Percentiles rank a stretch among this genome's conserved stretches.
Conservation (phyloP, 768 basidiomycete species). For the Calocybe gangraenosa region DNA sequence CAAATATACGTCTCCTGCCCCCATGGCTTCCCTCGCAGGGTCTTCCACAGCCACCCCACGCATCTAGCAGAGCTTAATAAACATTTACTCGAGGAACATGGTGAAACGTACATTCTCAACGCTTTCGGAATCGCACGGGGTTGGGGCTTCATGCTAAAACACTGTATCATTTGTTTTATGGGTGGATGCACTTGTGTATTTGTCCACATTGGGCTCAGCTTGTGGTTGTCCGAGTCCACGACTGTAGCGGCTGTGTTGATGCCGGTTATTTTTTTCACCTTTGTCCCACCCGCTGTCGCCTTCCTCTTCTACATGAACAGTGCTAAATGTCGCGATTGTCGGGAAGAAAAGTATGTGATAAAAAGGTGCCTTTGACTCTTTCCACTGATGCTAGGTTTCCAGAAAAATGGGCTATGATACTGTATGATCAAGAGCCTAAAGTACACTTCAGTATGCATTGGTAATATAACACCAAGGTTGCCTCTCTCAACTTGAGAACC, state of each 20-base stretch:
- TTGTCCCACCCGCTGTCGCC: conserved; percentile 13
- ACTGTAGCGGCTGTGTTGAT: conserved; percentile 15
- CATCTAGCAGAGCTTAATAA: conserved; percentile 14
- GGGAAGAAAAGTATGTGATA: conserved; percentile 10
- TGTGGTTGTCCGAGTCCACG: conserved; percentile 15
- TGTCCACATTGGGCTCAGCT: conserved; percentile 9
- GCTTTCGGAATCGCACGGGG: conserved; percentile 19
- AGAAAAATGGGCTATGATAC: not conserved
- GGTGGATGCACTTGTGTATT: conserved; percentile 15
- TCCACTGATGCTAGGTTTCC: not conserved
- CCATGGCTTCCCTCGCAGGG: conserved; percentile 15
- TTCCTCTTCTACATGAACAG: conserved; percentile 18
- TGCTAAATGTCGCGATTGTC: conserved; percentile 12
- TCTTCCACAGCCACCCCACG: conserved; percentile 9
- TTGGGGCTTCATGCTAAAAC: conserved; percentile 15
- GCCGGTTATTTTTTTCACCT: conserved; percentile 12
- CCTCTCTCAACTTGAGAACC: no score
- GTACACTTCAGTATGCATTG: no score
- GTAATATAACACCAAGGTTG: no score
- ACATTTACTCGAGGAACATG: conserved; percentile 14
- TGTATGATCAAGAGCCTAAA: not conserved
- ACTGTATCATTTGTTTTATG: conserved; percentile 16
- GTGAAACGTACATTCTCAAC: conserved; percentile 18
- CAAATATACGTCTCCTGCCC: conserved; percentile 17
- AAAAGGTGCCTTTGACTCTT: not conserved